Conservation (phyloP, 805 yeast species). For the Sugiyamaella chiloensis region DNA sequence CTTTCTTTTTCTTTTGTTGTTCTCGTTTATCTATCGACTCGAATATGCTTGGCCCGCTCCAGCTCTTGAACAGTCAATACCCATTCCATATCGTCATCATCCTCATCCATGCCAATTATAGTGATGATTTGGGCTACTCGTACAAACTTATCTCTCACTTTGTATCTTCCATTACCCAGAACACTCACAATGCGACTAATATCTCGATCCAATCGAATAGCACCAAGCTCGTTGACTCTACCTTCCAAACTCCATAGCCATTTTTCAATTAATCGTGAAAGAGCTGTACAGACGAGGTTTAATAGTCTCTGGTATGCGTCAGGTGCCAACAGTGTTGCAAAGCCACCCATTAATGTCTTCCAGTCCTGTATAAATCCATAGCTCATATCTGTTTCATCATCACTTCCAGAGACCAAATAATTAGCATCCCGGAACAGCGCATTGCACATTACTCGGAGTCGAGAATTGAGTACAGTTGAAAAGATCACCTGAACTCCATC, state of each 20-base stretch:
- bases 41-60: constrained; percentile 23
- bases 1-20: too few relatives aligned
- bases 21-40: constrained; percentile 23
- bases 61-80: constrained; percentile 75
- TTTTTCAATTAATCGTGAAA: constrained; percentile 60
- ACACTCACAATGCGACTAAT: constrained; percentile 69
- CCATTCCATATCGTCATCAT: constrained; percentile 59
- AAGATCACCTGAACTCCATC: constrained; percentile 45
- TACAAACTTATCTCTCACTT: constrained; percentile 71
- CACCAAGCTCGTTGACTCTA: constrained; percentile 77
- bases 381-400: constrained; percentile 22
- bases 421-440: constrained; percentile 41
- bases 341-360: constrained; percentile 64
- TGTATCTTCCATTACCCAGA: constrained; percentile 62
- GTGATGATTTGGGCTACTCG: constrained; percentile 81
- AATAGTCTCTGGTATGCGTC: constrained; percentile 49
- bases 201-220: constrained; percentile 79
- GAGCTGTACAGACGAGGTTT: constrained; percentile 48
- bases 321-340: constrained; percentile 53
- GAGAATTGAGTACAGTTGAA: constrained; percentile 37
- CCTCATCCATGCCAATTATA: constrained; percentile 78
- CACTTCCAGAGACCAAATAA: constrained; percentile 32
- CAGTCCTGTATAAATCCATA: constrained; percentile 58
- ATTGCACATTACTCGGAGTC: constrained; percentile 36
- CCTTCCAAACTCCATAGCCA: constrained; percentile 64